phyloP scores from a whole-genome alignment of 179 eudicot species.

The Amaranthus tricolor region DNA sequence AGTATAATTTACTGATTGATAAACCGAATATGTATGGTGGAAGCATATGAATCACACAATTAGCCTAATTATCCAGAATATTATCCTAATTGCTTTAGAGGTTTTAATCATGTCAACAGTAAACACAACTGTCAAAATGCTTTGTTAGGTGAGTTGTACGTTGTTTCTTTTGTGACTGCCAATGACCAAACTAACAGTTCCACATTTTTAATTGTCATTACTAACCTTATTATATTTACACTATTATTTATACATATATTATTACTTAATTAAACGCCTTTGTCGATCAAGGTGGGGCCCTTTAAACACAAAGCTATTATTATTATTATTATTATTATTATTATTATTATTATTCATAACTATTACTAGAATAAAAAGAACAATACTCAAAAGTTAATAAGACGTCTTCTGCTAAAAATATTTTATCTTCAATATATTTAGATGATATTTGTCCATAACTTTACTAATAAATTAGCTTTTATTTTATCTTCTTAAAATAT shows the following conservation, averaged over 20 bases:
- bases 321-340: neutral
- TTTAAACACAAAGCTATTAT: neutral
- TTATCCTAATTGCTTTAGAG: constrained; percentile 5
- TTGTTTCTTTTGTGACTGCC: constrained; percentile 4
- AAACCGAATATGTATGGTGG: constrained; percentile 6
- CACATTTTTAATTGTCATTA: neutral
- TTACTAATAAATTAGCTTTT: too few species aligned
- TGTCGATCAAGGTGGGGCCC: constrained; percentile 17
- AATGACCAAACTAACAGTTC: constrained; percentile 13
- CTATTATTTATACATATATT: too few species aligned
- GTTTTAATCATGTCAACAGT: constrained; percentile 18
- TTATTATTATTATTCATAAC: too few species aligned
- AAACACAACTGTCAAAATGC: constrained; percentile 20
- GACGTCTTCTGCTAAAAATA: too few species aligned
- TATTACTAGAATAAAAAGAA: too few species aligned
- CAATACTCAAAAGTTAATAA: too few species aligned
- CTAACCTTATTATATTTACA: too few species aligned
- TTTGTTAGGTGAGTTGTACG: constrained; percentile 28
- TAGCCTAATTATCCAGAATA: neutral
- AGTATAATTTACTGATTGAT: constrained; percentile 8
- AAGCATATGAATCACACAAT: constrained; percentile 14
- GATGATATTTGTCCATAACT: too few species aligned
- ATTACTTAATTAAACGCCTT: constrained; percentile 11
- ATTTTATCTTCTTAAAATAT: too few species aligned
- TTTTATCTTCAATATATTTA: too few species aligned